These are phyloP conservation scores for Pezicula radicicola DNA, from an alignment of 2,329 filamentous ascomycete species.

Conservation along the genomic window DNA sequence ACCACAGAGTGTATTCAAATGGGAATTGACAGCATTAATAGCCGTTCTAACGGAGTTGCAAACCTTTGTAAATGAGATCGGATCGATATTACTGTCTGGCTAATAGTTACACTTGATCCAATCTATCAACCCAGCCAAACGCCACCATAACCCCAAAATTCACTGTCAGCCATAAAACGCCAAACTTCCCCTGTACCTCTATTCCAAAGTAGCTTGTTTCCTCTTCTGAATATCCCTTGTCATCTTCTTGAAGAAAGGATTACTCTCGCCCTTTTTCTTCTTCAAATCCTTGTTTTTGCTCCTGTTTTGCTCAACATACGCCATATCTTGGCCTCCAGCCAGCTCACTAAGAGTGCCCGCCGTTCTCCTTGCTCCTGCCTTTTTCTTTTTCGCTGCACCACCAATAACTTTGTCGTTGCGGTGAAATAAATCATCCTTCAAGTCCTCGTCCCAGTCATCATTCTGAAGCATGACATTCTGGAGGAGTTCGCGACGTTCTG, in stretches of 20 bases:
- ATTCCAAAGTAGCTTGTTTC: conserved; percentile 35
- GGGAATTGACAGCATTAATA: too few species aligned
- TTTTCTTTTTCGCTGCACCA: conserved; percentile 47
- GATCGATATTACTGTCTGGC: too few species aligned
- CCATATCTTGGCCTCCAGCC: conserved; percentile 93
- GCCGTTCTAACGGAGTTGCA: too few species aligned
- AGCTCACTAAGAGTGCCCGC: conserved; percentile 84
- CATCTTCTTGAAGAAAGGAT: conserved; percentile 64
- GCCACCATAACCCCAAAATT: too few species aligned
- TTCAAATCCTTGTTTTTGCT: conserved; percentile 65
- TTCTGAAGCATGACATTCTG: conserved; percentile 88
- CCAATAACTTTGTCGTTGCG: conserved; percentile 32
- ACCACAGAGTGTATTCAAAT: too few species aligned
- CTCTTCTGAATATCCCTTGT: conserved; percentile 58
- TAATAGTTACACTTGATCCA: too few species aligned
- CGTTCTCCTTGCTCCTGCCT: conserved; percentile 67
- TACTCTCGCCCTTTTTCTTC: conserved; percentile 55
- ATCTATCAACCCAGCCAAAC: too few species aligned
- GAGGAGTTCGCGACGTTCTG: conserved; percentile 80
- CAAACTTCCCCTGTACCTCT: neutral
- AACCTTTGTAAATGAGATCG: too few species aligned
- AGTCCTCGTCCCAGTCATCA: conserved; percentile 70
- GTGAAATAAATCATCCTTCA: conserved; percentile 65
- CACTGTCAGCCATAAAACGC: neutral
- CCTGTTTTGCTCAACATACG: conserved; percentile 85